A percentile compares a stretch with the other conserved stretches of the same genome.
Evolutionary conservation across 169 alveolate species (phyloP).

Genomic region (Theileria luwenshuni): DNA sequence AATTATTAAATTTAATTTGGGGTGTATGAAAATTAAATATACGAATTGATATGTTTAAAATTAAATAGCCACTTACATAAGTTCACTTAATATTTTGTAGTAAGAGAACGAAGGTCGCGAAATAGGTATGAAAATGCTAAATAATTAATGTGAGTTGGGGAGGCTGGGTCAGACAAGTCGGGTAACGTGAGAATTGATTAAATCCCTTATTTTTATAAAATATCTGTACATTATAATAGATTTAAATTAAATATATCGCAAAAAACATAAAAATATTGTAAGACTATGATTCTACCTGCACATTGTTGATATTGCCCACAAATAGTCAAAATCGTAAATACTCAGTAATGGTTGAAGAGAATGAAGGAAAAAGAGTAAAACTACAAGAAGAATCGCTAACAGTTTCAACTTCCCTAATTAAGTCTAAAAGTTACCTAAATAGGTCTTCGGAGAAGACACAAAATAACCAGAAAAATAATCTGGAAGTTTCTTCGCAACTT

Average conservation of each 20-base stretch:
- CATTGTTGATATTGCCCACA: background rate
- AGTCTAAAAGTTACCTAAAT: constrained; percentile 34
- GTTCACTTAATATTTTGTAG: background rate
- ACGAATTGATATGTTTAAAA: background rate
- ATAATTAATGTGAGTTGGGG: constrained; percentile 15
- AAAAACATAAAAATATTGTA: background rate
- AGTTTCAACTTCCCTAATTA: constrained; percentile 50
- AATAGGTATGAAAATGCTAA: background rate
- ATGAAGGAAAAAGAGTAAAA: constrained; percentile 18
- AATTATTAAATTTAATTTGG: background rate
- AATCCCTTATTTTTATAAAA: background rate
- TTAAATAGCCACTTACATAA: background rate
- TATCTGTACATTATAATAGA: background rate
- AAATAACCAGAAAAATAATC: background rate
- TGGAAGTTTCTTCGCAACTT: constrained; percentile 34
- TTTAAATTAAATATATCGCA: constrained; percentile 9
- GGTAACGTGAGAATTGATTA: constrained; percentile 6
- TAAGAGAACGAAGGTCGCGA: constrained; percentile 14
- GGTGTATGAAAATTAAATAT: background rate
- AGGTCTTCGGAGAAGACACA: background rate
- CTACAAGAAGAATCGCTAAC: constrained; percentile 5
- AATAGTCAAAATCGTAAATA: background rate
- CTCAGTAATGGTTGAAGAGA: constrained; percentile 10
- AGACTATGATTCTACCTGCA: background rate
- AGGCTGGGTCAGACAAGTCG: constrained; percentile 1